phyloP scores from a whole-genome alignment of 176 grass and related monocot genomes.

The Oryza meridionalis region DNA sequence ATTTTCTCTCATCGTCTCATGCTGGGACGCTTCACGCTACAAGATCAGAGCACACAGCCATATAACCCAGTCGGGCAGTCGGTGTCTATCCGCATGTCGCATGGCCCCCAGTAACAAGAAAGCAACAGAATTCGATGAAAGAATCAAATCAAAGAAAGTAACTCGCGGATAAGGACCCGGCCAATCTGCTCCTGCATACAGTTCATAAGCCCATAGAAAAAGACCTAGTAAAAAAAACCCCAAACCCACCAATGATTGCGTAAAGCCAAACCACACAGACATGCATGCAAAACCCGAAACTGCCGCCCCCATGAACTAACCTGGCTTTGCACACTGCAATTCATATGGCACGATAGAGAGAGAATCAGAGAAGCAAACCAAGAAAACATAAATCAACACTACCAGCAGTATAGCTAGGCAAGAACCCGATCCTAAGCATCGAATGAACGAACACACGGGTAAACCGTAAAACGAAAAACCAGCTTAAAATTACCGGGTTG shows the following conservation, averaged over 20 bases:
- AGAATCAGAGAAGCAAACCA: constrained; percentile 25
- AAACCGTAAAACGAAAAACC: too few relatives aligned
- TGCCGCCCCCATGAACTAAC: constrained; percentile 27
- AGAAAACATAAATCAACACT: constrained; percentile 30
- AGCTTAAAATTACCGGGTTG: constrained; percentile 28
- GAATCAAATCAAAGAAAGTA: constrained; percentile 41
- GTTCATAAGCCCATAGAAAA: constrained; percentile 50
- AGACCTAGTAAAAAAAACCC: constrained; percentile 40
- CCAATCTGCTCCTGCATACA: constrained; percentile 34
- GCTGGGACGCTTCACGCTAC: not conserved
- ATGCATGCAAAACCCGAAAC: constrained; percentile 45
- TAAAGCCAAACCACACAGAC: constrained; percentile 39
- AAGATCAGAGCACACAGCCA: not conserved
- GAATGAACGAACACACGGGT: too few relatives aligned
- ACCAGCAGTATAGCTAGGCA: not conserved
- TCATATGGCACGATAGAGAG: constrained; percentile 1
- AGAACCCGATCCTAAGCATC: not conserved
- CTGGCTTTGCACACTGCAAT: constrained; percentile 17
- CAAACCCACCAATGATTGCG: constrained; percentile 36
- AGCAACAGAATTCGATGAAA: constrained; percentile 27
- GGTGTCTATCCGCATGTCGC: constrained; percentile 2
- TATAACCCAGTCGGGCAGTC: not conserved
- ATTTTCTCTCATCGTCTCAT: not conserved
- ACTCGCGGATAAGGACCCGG: constrained; percentile 49
- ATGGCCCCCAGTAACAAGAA: constrained; percentile 21